Conservation (phyloP, 164 flowering plant genomes). For the Aristolochia fimbriata region DNA sequence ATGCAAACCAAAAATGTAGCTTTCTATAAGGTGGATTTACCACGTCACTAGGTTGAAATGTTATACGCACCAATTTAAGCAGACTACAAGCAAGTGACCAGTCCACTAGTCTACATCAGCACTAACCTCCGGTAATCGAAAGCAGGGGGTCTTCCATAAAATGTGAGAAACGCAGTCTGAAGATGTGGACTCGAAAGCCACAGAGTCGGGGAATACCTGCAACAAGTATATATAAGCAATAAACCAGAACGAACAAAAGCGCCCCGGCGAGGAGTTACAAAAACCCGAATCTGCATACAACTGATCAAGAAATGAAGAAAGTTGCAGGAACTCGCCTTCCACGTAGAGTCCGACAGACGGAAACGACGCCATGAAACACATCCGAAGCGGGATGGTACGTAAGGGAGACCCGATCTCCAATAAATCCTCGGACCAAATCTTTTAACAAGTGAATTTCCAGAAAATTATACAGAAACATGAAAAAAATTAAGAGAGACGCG, state of each 20-base stretch:
- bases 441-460: conserved; percentile 42
- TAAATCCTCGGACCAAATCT: conserved; percentile 33
- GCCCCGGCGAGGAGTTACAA: too few species aligned
- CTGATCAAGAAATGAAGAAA: too few species aligned
- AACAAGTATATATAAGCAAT: background rate
- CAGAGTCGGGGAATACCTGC: conserved; percentile 31
- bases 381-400: conserved; percentile 33
- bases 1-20: too few species aligned
- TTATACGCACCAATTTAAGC: background rate
- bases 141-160: conserved; percentile 38
- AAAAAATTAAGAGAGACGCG: conserved; percentile 8
- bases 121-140: conserved; percentile 38
- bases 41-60: conserved; percentile 13
- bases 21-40: too few species aligned
- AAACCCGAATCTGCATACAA: background rate
- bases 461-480: conserved; percentile 31
- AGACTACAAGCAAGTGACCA: too few species aligned
- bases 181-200: conserved; percentile 69
- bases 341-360: conserved; percentile 42
- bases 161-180: conserved; percentile 39
- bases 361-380: conserved; percentile 33
- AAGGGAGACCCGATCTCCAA: conserved; percentile 37
- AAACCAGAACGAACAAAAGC: too few species aligned
- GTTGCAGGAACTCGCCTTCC: conserved; percentile 26
- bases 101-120: background rate